phyloP scores from a whole-genome alignment of 2,329 filamentous ascomycete genomes.

The Anisogramma anomala region DNA sequence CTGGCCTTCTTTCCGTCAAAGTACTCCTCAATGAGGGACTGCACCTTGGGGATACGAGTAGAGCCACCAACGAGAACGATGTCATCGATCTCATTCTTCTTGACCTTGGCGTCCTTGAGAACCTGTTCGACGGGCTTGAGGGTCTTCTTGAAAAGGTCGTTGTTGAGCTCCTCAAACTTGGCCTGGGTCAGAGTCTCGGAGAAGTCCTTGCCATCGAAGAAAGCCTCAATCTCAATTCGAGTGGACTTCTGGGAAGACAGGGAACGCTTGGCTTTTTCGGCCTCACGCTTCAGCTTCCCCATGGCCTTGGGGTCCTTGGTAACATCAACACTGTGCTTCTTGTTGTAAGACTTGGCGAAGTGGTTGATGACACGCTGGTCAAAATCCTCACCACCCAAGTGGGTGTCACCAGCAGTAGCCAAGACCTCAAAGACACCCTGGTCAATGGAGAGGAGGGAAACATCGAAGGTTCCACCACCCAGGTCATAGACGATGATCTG shows the following conservation, averaged over 20 bases:
- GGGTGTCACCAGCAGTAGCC: constrained; percentile 91
- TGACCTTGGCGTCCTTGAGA: constrained; percentile 93
- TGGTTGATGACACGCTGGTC: constrained; percentile 95
- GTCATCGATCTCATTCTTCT: constrained; percentile 88
- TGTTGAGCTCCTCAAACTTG: constrained; percentile 99
- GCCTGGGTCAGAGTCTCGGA: constrained; percentile 95
- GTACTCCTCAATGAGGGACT: constrained; percentile 88
- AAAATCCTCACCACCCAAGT: constrained; percentile 97
- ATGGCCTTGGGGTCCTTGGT: constrained; percentile 94
- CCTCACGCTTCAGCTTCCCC: constrained; percentile 99
- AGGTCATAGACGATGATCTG: constrained; percentile 92
- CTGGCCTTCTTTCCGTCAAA: constrained; percentile 92
- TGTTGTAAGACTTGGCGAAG: constrained; percentile 97
- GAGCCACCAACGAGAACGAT: constrained; percentile 98
- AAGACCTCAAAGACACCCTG: constrained; percentile 89
- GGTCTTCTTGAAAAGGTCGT: constrained; percentile 98
- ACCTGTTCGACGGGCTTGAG: constrained; percentile 98
- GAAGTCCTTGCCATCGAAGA: constrained; percentile 95
- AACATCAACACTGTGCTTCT: constrained; percentile 88
- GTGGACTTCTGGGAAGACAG: constrained; percentile 89
- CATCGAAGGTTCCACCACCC: constrained; percentile 90
- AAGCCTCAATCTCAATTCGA: constrained; percentile 91
- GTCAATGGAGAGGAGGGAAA: constrained; percentile 83
- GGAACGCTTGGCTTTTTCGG: constrained; percentile 98
- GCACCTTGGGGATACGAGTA: constrained; percentile 97